Conservation (phyloP, 805 yeast genomes). For the Sugiyamaella americana region DNA sequence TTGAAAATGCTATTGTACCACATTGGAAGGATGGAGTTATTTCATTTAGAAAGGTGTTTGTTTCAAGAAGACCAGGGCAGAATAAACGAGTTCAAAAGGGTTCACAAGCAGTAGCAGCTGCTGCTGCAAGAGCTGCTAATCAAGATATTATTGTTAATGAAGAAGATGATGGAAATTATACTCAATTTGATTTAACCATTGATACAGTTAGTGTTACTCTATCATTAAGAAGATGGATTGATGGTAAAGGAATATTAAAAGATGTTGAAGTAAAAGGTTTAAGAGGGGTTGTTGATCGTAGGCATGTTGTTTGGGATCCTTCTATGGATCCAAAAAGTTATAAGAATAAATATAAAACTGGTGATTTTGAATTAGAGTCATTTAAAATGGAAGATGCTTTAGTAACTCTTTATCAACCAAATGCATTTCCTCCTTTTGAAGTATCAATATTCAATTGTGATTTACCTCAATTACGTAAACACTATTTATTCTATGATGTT, state of each 20-base stretch:
- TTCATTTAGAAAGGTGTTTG: conserved; percentile 75
- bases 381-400: conserved; percentile 80
- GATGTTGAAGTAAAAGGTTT: conserved; percentile 77
- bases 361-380: conserved; percentile 87
- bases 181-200: conserved; percentile 88
- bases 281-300: conserved; percentile 88
- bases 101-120: conserved; percentile 64
- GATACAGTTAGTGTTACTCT: conserved; percentile 78
- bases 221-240: conserved; percentile 79
- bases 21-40: conserved; percentile 88
- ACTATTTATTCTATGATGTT: conserved; percentile 88
- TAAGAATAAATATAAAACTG: conserved; percentile 65
- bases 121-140: conserved; percentile 39
- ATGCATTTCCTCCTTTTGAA: conserved; percentile 68
- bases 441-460: conserved; percentile 87
- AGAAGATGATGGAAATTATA: conserved; percentile 81
- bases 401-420: conserved; percentile 76
- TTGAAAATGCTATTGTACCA: conserved; percentile 91
- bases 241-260: conserved; percentile 81
- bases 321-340: conserved; percentile 80
- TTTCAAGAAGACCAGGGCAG: conserved; percentile 71
- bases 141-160: conserved; percentile 5
- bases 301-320: conserved; percentile 77
- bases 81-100: conserved; percentile 56
- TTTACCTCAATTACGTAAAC: conserved; percentile 70